These are phyloP conservation scores for Podaxis rugospora DNA, from an alignment of 768 basidiomycete species.

Conservation along the genomic window DNA sequence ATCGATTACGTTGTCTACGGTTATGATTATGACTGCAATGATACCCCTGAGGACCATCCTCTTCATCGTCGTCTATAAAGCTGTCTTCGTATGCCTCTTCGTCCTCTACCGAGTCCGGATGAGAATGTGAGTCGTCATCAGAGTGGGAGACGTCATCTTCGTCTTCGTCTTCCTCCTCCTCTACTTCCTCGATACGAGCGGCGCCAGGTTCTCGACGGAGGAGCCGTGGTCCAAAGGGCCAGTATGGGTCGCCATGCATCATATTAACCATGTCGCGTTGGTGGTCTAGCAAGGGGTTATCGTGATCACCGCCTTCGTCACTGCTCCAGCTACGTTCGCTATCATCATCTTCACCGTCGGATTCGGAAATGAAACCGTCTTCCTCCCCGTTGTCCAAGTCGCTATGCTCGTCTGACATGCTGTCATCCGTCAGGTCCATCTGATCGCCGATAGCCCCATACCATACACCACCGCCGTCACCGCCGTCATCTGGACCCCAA, in stretches of 20 bases:
- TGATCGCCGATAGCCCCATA: neutral
- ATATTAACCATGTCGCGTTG: neutral
- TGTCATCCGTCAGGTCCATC: neutral
- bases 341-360: neutral
- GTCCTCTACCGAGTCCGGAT: conserved; percentile 1
- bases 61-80: conserved; percentile 9
- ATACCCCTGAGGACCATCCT: neutral
- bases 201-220: neutral
- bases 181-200: conserved; percentile 9
- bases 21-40: conserved; percentile 39
- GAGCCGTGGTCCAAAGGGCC: neutral
- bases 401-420: neutral
- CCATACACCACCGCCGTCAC: neutral
- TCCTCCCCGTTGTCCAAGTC: neutral
- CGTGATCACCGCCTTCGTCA: neutral
- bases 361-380: neutral
- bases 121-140: conserved; percentile 18
- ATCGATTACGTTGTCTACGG: neutral
- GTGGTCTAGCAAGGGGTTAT: neutral
- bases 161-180: conserved; percentile 15
- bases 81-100: conserved; percentile 5
- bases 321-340: neutral
- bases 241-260: neutral
- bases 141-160: conserved; percentile 8
- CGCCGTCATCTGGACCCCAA: conserved; percentile 9